These are phyloP conservation scores for Clarireedia monteithiana DNA, from an alignment of 2,329 filamentous ascomycete genomes.

Conservation along the genomic window DNA sequence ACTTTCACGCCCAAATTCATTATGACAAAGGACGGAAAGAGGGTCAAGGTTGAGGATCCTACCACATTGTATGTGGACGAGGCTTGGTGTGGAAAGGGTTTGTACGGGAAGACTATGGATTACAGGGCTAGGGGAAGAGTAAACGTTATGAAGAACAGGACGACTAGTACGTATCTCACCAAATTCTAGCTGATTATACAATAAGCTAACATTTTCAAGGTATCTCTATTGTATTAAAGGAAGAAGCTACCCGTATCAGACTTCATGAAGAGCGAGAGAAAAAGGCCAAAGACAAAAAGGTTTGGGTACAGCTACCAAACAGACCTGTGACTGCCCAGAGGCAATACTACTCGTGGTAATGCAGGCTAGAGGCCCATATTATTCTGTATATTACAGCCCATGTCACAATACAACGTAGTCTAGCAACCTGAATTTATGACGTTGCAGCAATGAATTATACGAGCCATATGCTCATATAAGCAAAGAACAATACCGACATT, in stretches of 20 bases:
- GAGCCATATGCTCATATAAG: too few relatives aligned
- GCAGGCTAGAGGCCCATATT: not conserved
- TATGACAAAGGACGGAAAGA: slow-evolving; percentile 66
- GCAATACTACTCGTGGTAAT: slow-evolving; percentile 86
- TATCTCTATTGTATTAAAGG: slow-evolving; percentile 78
- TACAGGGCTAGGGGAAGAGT: slow-evolving; percentile 70
- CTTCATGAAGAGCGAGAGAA: slow-evolving; percentile 69
- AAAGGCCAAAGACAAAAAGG: slow-evolving; percentile 65
- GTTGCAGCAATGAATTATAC: too few relatives aligned
- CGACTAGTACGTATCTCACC: slow-evolving; percentile 55
- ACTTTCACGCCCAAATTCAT: slow-evolving; percentile 47
- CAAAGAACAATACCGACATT: too few relatives aligned
- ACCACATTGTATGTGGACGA: slow-evolving; percentile 85
- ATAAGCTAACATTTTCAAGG: slow-evolving; percentile 37
- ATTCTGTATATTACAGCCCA: slow-evolving; percentile 1
- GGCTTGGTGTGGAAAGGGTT: slow-evolving; percentile 85
- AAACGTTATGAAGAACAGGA: slow-evolving; percentile 60
- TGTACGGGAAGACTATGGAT: slow-evolving; percentile 49
- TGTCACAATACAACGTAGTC: too few relatives aligned
- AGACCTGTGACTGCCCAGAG: slow-evolving; percentile 75
- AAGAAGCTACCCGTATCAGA: slow-evolving; percentile 83
- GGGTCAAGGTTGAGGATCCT: slow-evolving; percentile 62
- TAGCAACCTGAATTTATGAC: too few relatives aligned
- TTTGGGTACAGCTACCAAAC: slow-evolving; percentile 85
- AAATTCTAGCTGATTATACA: not conserved